Evolutionary conservation across 805 yeast species (phyloP), one percentile per base, ranked within the genome.

Genomic region (Hemisphaericaspora nanyangensis): DNA sequence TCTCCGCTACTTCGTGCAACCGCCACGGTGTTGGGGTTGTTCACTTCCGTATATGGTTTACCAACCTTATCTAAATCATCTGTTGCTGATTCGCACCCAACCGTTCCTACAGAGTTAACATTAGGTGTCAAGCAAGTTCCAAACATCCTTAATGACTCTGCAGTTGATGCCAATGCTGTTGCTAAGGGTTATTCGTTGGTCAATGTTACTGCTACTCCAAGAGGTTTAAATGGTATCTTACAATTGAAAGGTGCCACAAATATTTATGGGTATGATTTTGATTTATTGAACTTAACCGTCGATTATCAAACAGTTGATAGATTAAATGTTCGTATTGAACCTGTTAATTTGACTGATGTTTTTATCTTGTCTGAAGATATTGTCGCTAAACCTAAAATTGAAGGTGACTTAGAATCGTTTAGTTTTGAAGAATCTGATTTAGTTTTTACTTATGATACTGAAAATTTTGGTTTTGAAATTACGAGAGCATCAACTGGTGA

Each of bases 261-360:
- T 39, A 47, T 54, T 17, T 54, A 52, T 35, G 59, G 59, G 17
- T 49, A 49, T 27, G 59, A 54, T 31, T 54, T 49, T 34, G 49
- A 52, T n/a, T 31, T 24, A 10, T 46, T 54, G 44, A 48, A 40
- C 26, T 45, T 54, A 28, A 43, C 49, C 3, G 57, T 53, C 12
- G 47, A 48, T 16, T 49, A 52, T 35, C 57, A 54, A 38, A 17
- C 49, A 7, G 35, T 22, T 18, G 20, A 38, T 5, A 35, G 59
- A 30, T 35, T 54, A 26, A 50, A 50, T 32, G 55, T 54, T 15
- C 47, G 40, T 17, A 54, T 54, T 18, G 47, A 46, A 28, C 59
- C 59, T 3, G 31, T 37, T 5, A 43, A 54, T 30, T 36, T 43
- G 22, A 48, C 58, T 8, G 52, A 52, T 30, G 57, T 54, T 28